Conservation (phyloP, 2,329 filamentous ascomycete species). For the Aspergillus tamarii region DNA sequence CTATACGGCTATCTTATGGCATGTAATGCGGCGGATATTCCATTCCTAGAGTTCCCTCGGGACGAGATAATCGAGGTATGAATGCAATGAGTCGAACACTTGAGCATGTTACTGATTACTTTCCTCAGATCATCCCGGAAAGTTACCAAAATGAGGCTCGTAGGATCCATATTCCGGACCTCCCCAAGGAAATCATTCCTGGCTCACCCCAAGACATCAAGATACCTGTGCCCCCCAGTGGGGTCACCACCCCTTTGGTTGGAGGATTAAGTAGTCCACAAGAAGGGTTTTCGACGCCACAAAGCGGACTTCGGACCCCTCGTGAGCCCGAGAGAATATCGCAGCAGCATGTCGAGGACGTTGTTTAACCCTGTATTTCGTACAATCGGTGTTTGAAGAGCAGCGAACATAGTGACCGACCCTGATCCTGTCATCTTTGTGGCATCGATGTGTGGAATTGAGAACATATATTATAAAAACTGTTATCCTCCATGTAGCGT, state of each 20-base stretch:
- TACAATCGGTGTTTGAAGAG: constrained; percentile 5
- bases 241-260: constrained; percentile 48
- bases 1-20: constrained; percentile 98
- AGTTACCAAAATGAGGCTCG: constrained; percentile 97
- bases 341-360: constrained; percentile 50
- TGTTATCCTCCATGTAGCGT: constrained; percentile 86
- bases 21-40: constrained; percentile 93
- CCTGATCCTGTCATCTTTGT: constrained; percentile 6
- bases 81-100: not conserved
- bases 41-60: constrained; percentile 87
- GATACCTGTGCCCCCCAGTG: constrained; percentile 70
- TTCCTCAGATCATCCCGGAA: constrained; percentile 80
- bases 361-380: constrained; percentile 35
- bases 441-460: constrained; percentile 6
- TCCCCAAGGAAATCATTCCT: constrained; percentile 69
- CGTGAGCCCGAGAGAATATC: constrained; percentile 49
- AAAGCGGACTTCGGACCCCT: constrained; percentile 45
- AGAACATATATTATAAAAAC: constrained; percentile 8
- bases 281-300: constrained; percentile 47
- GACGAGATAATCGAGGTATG: constrained; percentile 91
- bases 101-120: constrained; percentile 19
- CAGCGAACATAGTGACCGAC: not conserved
- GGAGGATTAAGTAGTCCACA: constrained; percentile 46
- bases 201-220: constrained; percentile 79
- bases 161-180: constrained; percentile 78